These are phyloP conservation scores for Pythium coloratum DNA, from an alignment of 352 stramenopile genomes.

Conservation along the genomic window DNA sequence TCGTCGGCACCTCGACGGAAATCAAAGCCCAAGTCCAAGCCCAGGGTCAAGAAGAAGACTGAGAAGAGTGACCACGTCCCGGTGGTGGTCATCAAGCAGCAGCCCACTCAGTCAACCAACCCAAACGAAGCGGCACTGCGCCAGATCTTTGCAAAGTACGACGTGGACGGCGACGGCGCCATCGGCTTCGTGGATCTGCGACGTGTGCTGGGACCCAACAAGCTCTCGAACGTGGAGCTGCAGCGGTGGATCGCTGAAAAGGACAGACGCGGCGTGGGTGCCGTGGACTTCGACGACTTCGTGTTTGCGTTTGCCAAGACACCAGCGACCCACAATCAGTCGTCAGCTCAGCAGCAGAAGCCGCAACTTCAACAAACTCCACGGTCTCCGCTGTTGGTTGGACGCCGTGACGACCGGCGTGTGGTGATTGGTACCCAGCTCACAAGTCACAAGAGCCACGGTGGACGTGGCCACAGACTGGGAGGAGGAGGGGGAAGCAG, in stretches of 20 bases:
- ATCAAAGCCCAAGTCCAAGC: not conserved
- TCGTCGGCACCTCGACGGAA: not conserved
- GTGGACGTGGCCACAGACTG: not conserved
- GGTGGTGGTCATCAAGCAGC: not conserved
- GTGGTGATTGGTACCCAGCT: not conserved
- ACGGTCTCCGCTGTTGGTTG: not conserved
- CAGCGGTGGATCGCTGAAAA: constrained; percentile 58
- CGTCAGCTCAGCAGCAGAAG: not conserved
- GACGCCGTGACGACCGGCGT: not conserved
- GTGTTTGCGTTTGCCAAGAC: constrained; percentile 25
- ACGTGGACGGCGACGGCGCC: constrained; percentile 44
- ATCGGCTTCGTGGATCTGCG: constrained; percentile 57
- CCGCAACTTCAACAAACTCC: not conserved
- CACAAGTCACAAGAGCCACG: not conserved
- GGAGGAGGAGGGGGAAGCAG: not conserved
- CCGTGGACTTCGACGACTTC: constrained; percentile 51
- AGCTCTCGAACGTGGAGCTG: constrained; percentile 42
- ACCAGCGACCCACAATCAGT: not conserved
- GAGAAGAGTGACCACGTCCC: not conserved
- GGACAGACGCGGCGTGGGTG: constrained; percentile 39
- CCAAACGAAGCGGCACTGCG: constrained; percentile 24
- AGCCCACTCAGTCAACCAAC: not conserved
- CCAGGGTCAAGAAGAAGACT: not conserved
- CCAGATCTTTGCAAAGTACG: constrained; percentile 48
- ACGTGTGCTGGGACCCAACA: constrained; percentile 29